phyloP scores from a whole-genome alignment of 208 protist genomes.

The Naegleria fowleri region DNA sequence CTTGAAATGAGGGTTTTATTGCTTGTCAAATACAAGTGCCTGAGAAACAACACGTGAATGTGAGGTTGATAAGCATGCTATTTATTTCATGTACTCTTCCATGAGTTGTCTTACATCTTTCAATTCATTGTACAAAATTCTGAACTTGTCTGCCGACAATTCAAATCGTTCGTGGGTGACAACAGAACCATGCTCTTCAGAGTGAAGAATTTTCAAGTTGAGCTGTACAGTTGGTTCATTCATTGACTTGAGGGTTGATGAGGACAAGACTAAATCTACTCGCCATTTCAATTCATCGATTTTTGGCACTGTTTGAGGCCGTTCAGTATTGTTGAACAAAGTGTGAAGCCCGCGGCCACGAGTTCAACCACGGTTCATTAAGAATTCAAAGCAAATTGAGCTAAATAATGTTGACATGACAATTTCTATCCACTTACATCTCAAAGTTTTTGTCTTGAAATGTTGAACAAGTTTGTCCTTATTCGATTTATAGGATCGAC shows the following conservation, averaged over 20 bases:
- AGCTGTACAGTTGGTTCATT: slow-evolving; percentile 17
- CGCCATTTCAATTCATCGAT: slow-evolving; percentile 13
- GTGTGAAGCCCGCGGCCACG: too few species aligned
- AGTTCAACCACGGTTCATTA: not conserved
- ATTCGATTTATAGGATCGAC: not conserved
- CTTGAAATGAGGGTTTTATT: too few species aligned
- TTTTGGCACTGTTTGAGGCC: not conserved
- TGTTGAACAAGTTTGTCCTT: not conserved
- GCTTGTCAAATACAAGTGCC: too few species aligned
- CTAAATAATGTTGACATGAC: not conserved
- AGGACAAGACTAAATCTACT: slow-evolving; percentile 14
- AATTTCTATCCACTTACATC: not conserved
- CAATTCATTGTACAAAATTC: slow-evolving; percentile 25
- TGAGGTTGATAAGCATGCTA: too few species aligned
- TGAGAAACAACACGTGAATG: too few species aligned
- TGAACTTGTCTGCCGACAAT: not conserved
- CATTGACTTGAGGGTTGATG: not conserved
- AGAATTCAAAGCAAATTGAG: not conserved
- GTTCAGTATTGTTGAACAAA: not conserved
- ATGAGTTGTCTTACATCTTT: not conserved
- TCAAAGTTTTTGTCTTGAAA: not conserved
- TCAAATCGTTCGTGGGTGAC: not conserved
- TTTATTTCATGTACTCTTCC: not conserved
- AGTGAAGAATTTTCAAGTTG: not conserved
- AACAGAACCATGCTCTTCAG: not conserved